Base-by-base conservation (phyloP, 345 rosid species). In the Gossypium mustelinum region DNA sequence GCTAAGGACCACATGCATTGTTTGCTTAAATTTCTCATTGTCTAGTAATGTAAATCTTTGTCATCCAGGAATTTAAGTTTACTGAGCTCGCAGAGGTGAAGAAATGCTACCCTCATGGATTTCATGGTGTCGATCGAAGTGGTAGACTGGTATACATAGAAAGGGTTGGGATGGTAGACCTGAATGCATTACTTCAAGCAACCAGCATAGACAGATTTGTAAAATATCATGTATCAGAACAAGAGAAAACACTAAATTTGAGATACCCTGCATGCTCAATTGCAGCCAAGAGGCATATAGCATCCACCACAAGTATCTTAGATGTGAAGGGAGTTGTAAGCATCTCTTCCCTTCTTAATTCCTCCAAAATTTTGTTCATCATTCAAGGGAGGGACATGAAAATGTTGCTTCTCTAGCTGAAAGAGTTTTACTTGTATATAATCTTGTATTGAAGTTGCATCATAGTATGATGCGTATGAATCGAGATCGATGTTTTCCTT, bases 281-380 rank as follows among this genome's bases (percentile, higher is more conserved):
- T 73, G 89, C 87, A 14, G 89, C 88, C n/a, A 83, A 80, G 78
- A 86, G 81, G 75, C 90, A 86, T 67, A 74, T 89, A 48, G 86
- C 88, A 12, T 86, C 90, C 44, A 79, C 82, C 16, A 89, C 84
- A 17, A 86, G 86, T 75, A 84, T 89, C 77, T 74, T 89, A 67
- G 94, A 89, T 79, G 94, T 86, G 18, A 83, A 82, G 78, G 92
- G 84, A 79, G 89, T 89, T 84, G 94, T 89, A 52, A 87, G 91
- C 51, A 45, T 34, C 59, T 41, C 16, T 56, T 41, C 2, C 74
- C 27, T 70, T 47, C 47, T 48, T 22, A 59, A 59, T n/a, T 55
- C 2, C 22, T 44, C 66, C 62, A 11, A 54, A 12, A 14, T 57
- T 5, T 43, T 43, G 7, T 43, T 27, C 12, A n/a, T 16, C 2